Percentiles rank a stretch among this genome's conserved stretches.
These are phyloP conservation scores for Trypethelium eluteriae DNA, from an alignment of 495 filamentous ascomycete genomes.

Conservation along the genomic window DNA sequence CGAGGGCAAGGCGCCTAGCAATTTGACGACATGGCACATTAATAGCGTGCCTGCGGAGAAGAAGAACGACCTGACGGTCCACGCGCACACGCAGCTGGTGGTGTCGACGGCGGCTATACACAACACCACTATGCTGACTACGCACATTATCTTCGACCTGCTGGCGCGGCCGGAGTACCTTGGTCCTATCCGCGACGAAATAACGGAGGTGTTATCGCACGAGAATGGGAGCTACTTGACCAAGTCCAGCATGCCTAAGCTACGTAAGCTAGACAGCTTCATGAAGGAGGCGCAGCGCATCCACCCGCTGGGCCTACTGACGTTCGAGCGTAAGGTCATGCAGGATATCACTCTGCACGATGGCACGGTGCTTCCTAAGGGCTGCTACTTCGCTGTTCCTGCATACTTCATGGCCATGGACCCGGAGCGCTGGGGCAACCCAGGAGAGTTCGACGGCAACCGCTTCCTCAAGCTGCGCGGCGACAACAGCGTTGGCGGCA, in stretches of 20 bases:
- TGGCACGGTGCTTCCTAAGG: conserved; percentile 26
- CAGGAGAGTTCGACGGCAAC: conserved; percentile 43
- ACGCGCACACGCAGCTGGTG: conserved; percentile 12
- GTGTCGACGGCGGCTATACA: conserved; percentile 11
- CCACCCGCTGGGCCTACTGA: conserved; percentile 34
- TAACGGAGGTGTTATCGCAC: conserved; percentile 32
- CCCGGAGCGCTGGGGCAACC: conserved; percentile 27
- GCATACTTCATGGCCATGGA: conserved; percentile 22
- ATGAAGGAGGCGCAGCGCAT: conserved; percentile 47
- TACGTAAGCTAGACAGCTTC: conserved; percentile 50
- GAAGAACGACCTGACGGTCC: conserved; percentile 8
- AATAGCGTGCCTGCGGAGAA: conserved; percentile 12
- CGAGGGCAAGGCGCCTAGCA: conserved; percentile 12
- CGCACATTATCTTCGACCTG: conserved; percentile 39
- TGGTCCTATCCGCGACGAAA: conserved; percentile 46
- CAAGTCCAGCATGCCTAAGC: conserved; percentile 37
- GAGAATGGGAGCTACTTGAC: conserved; percentile 32
- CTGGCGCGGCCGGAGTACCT: conserved; percentile 42
- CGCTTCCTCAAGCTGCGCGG: conserved; percentile 45
- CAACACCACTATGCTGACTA: conserved; percentile 12
- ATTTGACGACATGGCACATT: conserved; percentile 13
- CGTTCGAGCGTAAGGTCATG: conserved; percentile 23
- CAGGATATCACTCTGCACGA: conserved; percentile 26
- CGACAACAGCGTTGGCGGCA: conserved; percentile 21
- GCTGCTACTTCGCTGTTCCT: conserved; percentile 19